Evolutionary conservation across 306 rosid genomes (phyloP), one percentile per base, ranked within the genome.

Genomic region (Calophaca sinica): DNA sequence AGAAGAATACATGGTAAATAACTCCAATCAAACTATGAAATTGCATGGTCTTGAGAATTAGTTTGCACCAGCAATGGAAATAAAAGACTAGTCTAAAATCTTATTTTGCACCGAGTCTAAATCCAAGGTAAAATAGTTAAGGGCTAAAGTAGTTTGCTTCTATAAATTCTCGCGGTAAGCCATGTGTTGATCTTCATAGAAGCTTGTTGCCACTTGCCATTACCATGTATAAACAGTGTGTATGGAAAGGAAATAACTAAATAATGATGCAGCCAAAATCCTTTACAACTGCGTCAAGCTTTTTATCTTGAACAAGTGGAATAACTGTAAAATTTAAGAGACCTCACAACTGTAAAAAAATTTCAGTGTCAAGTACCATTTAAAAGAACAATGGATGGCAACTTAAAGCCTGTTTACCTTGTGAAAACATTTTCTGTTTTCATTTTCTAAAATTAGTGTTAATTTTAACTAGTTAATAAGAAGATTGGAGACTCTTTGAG

Each of bases 11-110:
- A n/a, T n/a, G n/a, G n/a, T n/a, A n/a, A n/a, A n/a, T n/a, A n/a
- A n/a, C n/a, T n/a, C n/a, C n/a, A n/a, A 49, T 6, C 15, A 61
- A 59, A 60, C 41, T 62, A 33, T 7, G 57, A 79, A 70, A 39
- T 13, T 32, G 42, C 33, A 53, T 66, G 59, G 66, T 80, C 64
- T 48, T 73, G 50, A 32, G 14, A 69, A 32, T 60, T 42, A 68
- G 10, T 31, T 72, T 45, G 55, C 51, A 75, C 55, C 32, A 44
- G 46, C 5, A 13, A 29, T 55, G 13, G 50, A 67, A 68, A 35
- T 14, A 32, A 36, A 15, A 42, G 29, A 26, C 38, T 6, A 42
- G 29, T n/a, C 38, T 6, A 65, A 31, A 72, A 68, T 63, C 53
- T 55, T 73, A 51, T 55, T 64, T 36, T 66, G 31, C 33, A 57